Base-by-base conservation (phyloP, 225 moss, liverwort and hornwort species). In the Straminergon stramineum region DNA sequence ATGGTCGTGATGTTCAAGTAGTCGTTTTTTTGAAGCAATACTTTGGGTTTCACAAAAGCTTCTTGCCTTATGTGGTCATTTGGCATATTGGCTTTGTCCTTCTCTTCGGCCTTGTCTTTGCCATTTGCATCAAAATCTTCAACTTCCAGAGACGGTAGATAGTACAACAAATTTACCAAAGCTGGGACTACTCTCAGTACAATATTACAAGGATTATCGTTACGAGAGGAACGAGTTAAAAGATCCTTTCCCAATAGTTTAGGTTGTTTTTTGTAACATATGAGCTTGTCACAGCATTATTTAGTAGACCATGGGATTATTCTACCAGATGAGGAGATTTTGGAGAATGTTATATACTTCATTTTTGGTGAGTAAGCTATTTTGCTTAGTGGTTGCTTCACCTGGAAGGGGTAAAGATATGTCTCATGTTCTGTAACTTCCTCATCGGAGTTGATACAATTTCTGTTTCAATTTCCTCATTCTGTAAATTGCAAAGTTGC, bases 51-150 rank as follows among this genome's bases (percentile, higher is more conserved):
- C 89, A 60, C 58, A 86, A 87, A 51, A 93, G 91, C 89, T 98
- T 98, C 90, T 78, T 98, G 52, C 94, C 95, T 3, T 96, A 90
- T 27, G 91, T 98, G 32, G 64, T 68, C 32, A 11, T 93, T 45
- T 97, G 94, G 94, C 97, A 98, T 62, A 64, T 96, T 7, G 79
- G 92, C 80, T 67, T 96, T 62, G 93, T 94, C 11, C 7, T 90
- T 13, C 58, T 96, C 52, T 98, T 98, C n/a, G 95, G 94, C 51
- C 22, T 94, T 22, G 93, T 96, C 67, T 98, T 98, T n/a, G 96
- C 94, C 41, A 64, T 57, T 74, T 95, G 95, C 93, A 96, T 96
- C 86, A 98, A 98, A 88, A 67, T 86, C 82, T 93, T 98, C 90
- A 98, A 96, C 89, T 98, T 98, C 90, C 97, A 98, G 83, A 93